Conservation (phyloP, 495 filamentous ascomycete species). For the Neurospora sublineolata region DNA sequence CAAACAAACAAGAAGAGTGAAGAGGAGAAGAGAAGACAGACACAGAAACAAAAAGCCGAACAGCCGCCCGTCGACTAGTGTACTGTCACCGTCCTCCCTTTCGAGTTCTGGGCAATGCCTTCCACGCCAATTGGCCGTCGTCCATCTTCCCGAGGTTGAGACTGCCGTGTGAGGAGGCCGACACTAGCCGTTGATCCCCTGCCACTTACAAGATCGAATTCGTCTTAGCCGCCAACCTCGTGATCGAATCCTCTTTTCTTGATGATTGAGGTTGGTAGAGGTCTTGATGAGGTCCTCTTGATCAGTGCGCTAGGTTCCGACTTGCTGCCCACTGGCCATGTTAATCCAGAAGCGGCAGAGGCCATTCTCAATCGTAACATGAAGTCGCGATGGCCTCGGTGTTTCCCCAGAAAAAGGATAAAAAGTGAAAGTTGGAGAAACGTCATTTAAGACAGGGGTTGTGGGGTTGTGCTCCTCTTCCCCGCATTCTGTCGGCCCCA, state of each 20-base stretch:
- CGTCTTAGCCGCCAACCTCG: background rate
- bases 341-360: background rate
- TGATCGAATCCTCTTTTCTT: background rate
- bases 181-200: conserved; percentile 11
- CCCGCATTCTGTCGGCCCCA: background rate
- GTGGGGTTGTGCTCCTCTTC: background rate
- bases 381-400: background rate
- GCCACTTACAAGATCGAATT: background rate
- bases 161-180: conserved; percentile 7
- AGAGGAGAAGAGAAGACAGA: background rate
- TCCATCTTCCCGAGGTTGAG: background rate
- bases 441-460: background rate
- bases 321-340: background rate
- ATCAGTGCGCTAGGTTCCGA: background rate
- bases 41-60: background rate
- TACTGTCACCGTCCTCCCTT: background rate
- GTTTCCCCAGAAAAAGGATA: background rate
- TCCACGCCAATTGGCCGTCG: background rate
- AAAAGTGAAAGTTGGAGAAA: background rate
- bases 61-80: background rate
- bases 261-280: background rate
- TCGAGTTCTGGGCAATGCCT: background rate
- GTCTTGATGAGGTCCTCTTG: background rate
- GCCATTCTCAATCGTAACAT: background rate
- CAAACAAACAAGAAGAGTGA: background rate